Evolutionary conservation across 1,284 basidiomycete species (phyloP).

Genomic region (Ceratobasidium theobromae): DNA sequence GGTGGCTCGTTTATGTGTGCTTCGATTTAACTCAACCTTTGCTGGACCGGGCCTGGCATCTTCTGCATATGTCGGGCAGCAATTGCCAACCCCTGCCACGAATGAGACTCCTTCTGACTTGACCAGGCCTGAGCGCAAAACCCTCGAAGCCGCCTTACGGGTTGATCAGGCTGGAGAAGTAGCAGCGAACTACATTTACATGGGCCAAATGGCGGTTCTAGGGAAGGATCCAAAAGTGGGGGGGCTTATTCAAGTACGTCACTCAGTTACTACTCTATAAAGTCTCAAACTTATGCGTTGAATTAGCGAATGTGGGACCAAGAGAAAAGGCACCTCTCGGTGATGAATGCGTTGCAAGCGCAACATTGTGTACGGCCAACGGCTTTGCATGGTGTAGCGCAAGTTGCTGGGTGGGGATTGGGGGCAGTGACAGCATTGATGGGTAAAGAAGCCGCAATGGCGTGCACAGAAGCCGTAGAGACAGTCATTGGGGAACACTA

Average conservation of each 20-base stretch:
- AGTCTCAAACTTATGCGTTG: not conserved
- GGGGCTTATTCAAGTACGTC: conserved; percentile 71
- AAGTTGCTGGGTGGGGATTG: conserved; percentile 80
- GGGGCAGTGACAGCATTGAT: conserved; percentile 85
- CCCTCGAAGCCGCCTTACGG: conserved; percentile 66
- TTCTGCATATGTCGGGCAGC: conserved; percentile 3
- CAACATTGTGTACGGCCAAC: conserved; percentile 89
- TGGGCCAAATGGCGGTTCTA: conserved; percentile 74
- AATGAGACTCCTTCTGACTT: conserved; percentile 23
- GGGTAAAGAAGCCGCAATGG: conserved; percentile 95
- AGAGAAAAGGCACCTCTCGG: conserved; percentile 87
- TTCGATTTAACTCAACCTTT: not conserved
- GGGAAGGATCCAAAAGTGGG: conserved; percentile 63
- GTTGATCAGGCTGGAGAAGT: conserved; percentile 93
- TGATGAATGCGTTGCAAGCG: conserved; percentile 79
- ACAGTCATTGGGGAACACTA: conserved; percentile 98
- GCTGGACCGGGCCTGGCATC: not conserved
- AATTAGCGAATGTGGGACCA: conserved; percentile 93
- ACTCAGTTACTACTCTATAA: not conserved
- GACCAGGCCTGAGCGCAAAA: conserved; percentile 47
- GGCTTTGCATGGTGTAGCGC: conserved; percentile 78
- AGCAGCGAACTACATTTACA: conserved; percentile 91
- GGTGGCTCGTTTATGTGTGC: not conserved
- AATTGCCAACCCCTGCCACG: not conserved
- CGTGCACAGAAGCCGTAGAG: conserved; percentile 96